Percentiles rank a stretch among this genome's conserved stretches.
Conservation (phyloP, 805 yeast species). For the Metschnikowia henanensis region DNA sequence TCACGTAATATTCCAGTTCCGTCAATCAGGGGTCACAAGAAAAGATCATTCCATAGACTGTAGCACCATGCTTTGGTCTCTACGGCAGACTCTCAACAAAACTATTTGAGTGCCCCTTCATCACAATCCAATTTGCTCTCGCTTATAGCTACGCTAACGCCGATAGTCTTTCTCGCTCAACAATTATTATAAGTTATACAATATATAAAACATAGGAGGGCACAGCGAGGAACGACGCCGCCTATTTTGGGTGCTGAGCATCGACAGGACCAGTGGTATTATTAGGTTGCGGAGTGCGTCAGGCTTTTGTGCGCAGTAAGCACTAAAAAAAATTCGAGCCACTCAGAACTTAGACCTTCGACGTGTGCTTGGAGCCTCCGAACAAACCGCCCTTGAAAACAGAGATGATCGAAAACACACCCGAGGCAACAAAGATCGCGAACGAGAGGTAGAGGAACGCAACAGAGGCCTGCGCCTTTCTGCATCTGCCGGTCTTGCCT, state of each 20-base stretch:
- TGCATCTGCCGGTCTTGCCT: slow-evolving; percentile 83
- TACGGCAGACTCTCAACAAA: slow-evolving; percentile 57
- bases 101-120: slow-evolving; percentile 60
- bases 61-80: slow-evolving; percentile 55
- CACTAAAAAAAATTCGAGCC: slow-evolving; percentile 79
- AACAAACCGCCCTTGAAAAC: slow-evolving; percentile 53
- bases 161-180: no score
- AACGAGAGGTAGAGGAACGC: slow-evolving; percentile 86
- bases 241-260: slow-evolving; percentile 2
- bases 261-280: not conserved
- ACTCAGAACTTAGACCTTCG: slow-evolving; percentile 6
- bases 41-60: slow-evolving; percentile 35
- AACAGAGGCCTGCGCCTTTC: slow-evolving; percentile 85
- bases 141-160: no score
- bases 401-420: slow-evolving; percentile 58
- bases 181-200: slow-evolving; percentile 8
- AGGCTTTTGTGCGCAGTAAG: not conserved
- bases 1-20: slow-evolving; percentile 24
- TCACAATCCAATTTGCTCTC: slow-evolving; percentile 36
- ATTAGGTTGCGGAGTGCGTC: not conserved
- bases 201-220: slow-evolving; percentile 1
- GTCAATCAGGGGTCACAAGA: slow-evolving; percentile 9
- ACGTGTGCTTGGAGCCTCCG: slow-evolving; percentile 21
- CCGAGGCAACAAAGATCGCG: slow-evolving; percentile 68
- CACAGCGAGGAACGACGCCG: not conserved